phyloP scores from a whole-genome alignment of 345 rosid species.

The Raphanus sativus region DNA sequence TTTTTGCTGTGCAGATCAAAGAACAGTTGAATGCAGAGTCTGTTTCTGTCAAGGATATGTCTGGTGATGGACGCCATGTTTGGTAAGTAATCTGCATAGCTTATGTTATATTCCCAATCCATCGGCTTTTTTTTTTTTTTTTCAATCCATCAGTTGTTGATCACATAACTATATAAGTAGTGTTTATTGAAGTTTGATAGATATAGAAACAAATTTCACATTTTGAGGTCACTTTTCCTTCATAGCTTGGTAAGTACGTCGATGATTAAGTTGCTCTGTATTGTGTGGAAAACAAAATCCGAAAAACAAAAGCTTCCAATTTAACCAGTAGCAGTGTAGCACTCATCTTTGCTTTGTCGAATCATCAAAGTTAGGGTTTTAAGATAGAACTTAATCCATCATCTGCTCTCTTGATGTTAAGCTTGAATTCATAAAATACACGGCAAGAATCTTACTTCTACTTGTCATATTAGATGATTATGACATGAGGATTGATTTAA shows the following conservation, averaged over 20 bases:
- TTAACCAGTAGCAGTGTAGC: neutral
- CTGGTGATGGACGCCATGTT: constrained; percentile 96
- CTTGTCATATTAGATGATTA: neutral
- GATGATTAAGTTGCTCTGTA: neutral
- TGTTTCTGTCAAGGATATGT: constrained; percentile 76
- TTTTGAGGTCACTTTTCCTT: neutral
- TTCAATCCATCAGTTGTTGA: too few relatives aligned
- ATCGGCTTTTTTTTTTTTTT: too few relatives aligned
- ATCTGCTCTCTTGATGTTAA: neutral
- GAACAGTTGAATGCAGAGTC: constrained; percentile 77
- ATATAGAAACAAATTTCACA: neutral
- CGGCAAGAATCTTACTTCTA: neutral
- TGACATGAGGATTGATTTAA: neutral
- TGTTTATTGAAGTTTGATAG: neutral
- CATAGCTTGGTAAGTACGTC: neutral
- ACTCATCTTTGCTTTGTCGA: neutral
- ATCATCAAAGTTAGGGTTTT: neutral
- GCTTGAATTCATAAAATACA: neutral
- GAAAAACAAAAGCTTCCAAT: neutral
- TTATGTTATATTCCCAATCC: neutral
- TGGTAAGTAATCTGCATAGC: constrained; percentile 57
- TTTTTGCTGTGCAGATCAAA: constrained; percentile 55
- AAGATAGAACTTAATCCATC: neutral
- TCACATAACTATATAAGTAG: too few relatives aligned
- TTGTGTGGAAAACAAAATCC: neutral